Conservation (phyloP, 2,329 filamentous ascomycete species). For the Beauveria caledonica region DNA sequence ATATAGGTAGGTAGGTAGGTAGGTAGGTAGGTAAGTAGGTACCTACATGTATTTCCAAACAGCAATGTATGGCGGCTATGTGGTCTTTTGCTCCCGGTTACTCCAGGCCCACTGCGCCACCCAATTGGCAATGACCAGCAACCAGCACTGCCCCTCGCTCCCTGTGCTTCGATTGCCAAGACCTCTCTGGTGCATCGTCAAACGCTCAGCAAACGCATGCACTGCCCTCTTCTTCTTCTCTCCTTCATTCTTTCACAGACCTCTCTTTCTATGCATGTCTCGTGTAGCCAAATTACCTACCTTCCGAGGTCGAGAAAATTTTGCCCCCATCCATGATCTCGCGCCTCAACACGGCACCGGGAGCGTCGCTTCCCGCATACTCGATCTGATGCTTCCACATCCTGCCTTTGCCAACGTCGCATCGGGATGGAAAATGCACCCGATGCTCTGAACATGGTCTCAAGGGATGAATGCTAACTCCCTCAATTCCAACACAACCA, state of each 20-base stretch:
- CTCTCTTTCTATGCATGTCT: conserved; percentile 1
- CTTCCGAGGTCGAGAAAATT: background rate
- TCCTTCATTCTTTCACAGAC: background rate
- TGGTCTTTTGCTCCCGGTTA: no score
- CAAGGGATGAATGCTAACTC: background rate
- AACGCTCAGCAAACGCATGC: conserved; percentile 2
- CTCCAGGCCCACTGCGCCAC: background rate
- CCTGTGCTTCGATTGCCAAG: background rate
- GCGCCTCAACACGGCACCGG: background rate
- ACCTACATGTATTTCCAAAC: background rate
- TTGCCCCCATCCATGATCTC: background rate
- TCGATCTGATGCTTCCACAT: background rate
- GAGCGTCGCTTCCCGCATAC: background rate
- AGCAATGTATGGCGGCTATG: no score
- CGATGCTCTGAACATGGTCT: background rate
- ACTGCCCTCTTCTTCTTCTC: conserved; percentile 1
- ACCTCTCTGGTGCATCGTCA: background rate
- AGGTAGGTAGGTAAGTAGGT: no score
- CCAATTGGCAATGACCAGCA: no score
- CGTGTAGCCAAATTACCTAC: background rate
- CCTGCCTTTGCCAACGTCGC: background rate
- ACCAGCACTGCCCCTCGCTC: background rate
- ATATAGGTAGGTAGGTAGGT: no score
- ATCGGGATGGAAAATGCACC: background rate
- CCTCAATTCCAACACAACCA: background rate